These are phyloP conservation scores for Russula compacta DNA, from an alignment of 768 basidiomycete species.

Conservation along the genomic window DNA sequence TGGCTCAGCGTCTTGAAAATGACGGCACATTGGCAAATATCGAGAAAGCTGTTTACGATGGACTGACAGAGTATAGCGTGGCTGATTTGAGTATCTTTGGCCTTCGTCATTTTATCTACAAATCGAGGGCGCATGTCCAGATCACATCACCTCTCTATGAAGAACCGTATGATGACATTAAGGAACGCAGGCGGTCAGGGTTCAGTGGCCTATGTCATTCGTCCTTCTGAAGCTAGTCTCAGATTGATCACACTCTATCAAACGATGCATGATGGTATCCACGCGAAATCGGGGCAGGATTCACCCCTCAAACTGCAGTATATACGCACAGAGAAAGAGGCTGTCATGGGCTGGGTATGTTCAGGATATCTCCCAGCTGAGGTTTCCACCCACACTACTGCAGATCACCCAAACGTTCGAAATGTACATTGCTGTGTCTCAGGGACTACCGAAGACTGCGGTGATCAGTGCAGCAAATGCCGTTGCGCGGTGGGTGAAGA, in stretches of 20 bases:
- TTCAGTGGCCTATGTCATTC: neutral
- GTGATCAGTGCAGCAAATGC: constrained; percentile 83
- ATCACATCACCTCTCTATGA: constrained; percentile 81
- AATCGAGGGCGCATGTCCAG: constrained; percentile 83
- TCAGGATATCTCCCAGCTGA: neutral
- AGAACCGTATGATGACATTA: constrained; percentile 63
- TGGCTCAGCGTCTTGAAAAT: constrained; percentile 48
- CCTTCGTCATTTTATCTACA: constrained; percentile 90
- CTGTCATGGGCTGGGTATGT: constrained; percentile 90
- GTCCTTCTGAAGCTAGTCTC: constrained; percentile 11
- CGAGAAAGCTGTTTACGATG: constrained; percentile 36
- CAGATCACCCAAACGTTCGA: constrained; percentile 94
- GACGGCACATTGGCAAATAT: constrained; percentile 51
- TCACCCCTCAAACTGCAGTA: constrained; percentile 80
- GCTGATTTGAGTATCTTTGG: constrained; percentile 82
- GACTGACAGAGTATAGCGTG: constrained; percentile 55
- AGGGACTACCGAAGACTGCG: constrained; percentile 78
- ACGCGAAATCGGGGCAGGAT: constrained; percentile 80
- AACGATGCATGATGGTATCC: constrained; percentile 77
- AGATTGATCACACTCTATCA: constrained; percentile 87
- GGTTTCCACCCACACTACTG: neutral
- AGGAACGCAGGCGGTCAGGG: constrained; percentile 51
- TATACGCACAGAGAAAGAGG: constrained; percentile 76
- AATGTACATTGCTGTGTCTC: constrained; percentile 76
- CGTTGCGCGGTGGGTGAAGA: constrained; percentile 85